These are phyloP conservation scores for Ophiostoma tasmaniense DNA, from an alignment of 2,329 filamentous ascomycete species.

Conservation along the genomic window DNA sequence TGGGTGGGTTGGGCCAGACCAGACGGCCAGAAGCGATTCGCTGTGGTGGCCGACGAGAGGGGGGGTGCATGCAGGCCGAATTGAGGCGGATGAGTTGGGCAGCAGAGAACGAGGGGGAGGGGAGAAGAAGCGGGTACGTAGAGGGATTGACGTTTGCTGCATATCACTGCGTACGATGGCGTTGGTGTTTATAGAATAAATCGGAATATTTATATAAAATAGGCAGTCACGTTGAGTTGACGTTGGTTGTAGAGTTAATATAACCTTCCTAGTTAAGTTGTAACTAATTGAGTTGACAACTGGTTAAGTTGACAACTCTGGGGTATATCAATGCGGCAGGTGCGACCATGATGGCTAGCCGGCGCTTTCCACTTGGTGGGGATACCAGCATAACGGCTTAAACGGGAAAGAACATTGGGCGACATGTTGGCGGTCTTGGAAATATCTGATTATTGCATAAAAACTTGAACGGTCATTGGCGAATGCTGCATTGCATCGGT, in stretches of 20 bases:
- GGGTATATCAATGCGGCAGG: neutral
- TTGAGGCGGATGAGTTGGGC: constrained; percentile 12
- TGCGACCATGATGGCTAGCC: neutral
- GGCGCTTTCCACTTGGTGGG: neutral
- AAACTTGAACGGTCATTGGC: neutral
- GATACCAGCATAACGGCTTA: neutral
- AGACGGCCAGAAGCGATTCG: constrained; percentile 14
- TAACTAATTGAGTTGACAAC: neutral
- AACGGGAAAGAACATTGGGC: neutral
- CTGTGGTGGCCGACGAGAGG: constrained; percentile 6
- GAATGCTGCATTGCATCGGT: neutral
- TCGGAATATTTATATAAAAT: neutral
- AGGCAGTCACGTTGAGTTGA: neutral
- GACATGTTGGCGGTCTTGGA: neutral
- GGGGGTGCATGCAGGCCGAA: constrained; percentile 13
- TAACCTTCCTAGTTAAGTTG: neutral
- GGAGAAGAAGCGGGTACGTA: constrained; percentile 7
- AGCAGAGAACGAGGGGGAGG: constrained; percentile 7
- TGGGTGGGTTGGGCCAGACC: constrained; percentile 17
- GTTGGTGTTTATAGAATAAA: neutral
- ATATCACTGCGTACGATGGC: neutral
- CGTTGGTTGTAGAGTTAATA: neutral
- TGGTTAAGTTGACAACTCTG: neutral
- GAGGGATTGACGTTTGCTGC: neutral
- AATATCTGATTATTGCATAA: neutral